A percentile compares a stretch with the other conserved stretches of the same genome.
These are phyloP conservation scores for Micromonas pusilla DNA, from an alignment of 139 green algal genomes.

Conservation along the genomic window DNA sequence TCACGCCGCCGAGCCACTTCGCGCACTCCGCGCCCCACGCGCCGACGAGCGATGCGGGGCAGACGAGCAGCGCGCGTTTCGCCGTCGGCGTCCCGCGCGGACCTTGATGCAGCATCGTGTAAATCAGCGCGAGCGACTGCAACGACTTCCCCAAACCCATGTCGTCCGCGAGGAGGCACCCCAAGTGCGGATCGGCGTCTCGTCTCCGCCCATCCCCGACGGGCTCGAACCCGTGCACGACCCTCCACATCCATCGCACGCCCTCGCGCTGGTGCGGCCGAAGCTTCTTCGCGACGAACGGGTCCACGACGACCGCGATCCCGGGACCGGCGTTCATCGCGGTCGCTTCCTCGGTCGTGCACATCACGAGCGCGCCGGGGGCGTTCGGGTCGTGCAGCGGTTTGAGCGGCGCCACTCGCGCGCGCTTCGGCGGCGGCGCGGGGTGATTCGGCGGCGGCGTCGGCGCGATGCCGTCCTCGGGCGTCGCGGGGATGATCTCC, in stretches of 20 bases:
- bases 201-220: background rate
- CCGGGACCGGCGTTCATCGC: background rate
- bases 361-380: conserved; percentile 49
- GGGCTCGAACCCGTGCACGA: conserved; percentile 13
- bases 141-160: conserved; percentile 57
- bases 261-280: conserved; percentile 28
- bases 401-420: background rate
- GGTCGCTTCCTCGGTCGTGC: background rate
- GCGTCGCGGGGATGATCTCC: background rate
- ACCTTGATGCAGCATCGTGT: conserved; percentile 66
- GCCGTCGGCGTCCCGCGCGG: conserved; percentile 27
- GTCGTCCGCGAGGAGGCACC: conserved; percentile 63
- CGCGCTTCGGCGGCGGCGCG: background rate
- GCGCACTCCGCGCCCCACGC: conserved; percentile 70
- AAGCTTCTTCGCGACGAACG: conserved; percentile 21
- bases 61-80: conserved; percentile 58
- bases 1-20: conserved; percentile 56
- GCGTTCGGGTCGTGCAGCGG: conserved; percentile 50
- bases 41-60: conserved; percentile 57
- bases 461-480: background rate
- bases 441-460: background rate
- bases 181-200: background rate
- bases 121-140: conserved; percentile 60
- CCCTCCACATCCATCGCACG: conserved; percentile 29
- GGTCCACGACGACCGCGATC: conserved; percentile 6